Base-by-base conservation (phyloP, 1,284 basidiomycete species). In the Cutaneotrichosporon sp. region DNA sequence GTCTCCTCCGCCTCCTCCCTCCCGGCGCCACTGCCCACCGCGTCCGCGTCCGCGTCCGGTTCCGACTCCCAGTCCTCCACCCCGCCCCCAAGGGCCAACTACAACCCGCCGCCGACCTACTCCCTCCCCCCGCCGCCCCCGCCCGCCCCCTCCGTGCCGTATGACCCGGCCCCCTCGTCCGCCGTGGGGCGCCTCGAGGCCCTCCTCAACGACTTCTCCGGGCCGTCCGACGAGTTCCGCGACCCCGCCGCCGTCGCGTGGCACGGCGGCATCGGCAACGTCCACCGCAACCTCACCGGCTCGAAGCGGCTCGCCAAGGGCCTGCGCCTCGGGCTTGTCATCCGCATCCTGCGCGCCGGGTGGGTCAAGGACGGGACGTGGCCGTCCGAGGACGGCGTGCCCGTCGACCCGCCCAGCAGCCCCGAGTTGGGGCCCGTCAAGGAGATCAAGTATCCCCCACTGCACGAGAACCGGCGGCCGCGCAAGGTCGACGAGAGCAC, bases 311-410 rank as follows among this genome's bases (percentile, higher is more conserved):
- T 80, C 29, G 66, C 69, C 4, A 68, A 65, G 36, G 69, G 73
- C 6, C 50, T 79, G 58, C 63, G 69, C 55, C 62, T 80, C 36
- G 72, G 74, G 10, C 50, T 78, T 31, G 74, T 77, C 2, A 75
- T 80, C 62, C 75, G 75, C 46, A 71, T 77, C 36, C 67, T 79
- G 9, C 67, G 67, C 45, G 71, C 74, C 4, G 70, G 73, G 10
- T 80, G 79, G 79, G 68, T 78, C 11, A 58, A 68, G 54, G 78
- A 80, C 55, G 79, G 79, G 16, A 74, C 76, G 4, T 80, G 79
- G 79, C 77, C 79, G 2, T 59, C 66, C 10, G 74, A 77, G 71
- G 71, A 2, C 33, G 54, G 14, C 64, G 63, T 42, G n/a, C 56
- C 67, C 22, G 65, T 70, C 11, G 25, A 55, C 56, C 55, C 69